Evolutionary conservation across 495 filamentous ascomycete species (phyloP).

Genomic region (Aspergillus campestris): DNA sequence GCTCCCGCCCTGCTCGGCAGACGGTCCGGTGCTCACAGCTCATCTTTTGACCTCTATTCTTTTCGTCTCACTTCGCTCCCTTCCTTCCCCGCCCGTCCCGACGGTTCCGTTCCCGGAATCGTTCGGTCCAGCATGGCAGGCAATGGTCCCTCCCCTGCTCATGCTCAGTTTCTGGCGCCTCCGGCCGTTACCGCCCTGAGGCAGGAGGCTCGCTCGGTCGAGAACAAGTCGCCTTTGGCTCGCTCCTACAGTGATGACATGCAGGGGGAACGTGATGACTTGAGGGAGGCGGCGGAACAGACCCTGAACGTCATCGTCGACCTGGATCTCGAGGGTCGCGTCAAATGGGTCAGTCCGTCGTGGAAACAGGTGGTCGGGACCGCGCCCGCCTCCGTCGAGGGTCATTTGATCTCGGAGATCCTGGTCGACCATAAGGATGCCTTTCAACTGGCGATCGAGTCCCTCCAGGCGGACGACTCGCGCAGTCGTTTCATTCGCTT

Average conservation of each 20-base stretch:
- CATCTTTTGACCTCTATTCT: constrained; percentile 3
- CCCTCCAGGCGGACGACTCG: constrained; percentile 87
- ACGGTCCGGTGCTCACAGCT: constrained; percentile 33
- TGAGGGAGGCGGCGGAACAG: constrained; percentile 92
- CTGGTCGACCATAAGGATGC: constrained; percentile 67
- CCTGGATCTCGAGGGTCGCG: constrained; percentile 74
- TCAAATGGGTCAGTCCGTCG: constrained; percentile 95
- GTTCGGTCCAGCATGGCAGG: constrained; percentile 34
- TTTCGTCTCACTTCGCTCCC: neutral
- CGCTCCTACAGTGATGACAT: constrained; percentile 59
- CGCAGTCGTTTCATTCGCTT: constrained; percentile 89
- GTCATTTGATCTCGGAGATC: constrained; percentile 70
- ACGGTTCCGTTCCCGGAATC: neutral
- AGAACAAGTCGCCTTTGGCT: constrained; percentile 42
- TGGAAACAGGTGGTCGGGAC: constrained; percentile 92
- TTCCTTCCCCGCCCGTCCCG: constrained; percentile 2
- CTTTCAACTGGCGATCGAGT: constrained; percentile 75
- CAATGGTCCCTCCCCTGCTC: constrained; percentile 26
- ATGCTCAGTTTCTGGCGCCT: constrained; percentile 38
- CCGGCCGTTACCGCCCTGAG: constrained; percentile 46
- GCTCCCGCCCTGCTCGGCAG: constrained; percentile 44
- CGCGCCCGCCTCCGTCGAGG: constrained; percentile 59
- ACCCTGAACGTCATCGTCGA: constrained; percentile 93
- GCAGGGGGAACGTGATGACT: constrained; percentile 75
- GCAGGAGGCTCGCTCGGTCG: constrained; percentile 40